A percentile compares a stretch with the other conserved stretches of the same genome.
Evolutionary conservation across 2,329 filamentous ascomycete species (phyloP).

Genomic region (Trichoderma cornu-damae): DNA sequence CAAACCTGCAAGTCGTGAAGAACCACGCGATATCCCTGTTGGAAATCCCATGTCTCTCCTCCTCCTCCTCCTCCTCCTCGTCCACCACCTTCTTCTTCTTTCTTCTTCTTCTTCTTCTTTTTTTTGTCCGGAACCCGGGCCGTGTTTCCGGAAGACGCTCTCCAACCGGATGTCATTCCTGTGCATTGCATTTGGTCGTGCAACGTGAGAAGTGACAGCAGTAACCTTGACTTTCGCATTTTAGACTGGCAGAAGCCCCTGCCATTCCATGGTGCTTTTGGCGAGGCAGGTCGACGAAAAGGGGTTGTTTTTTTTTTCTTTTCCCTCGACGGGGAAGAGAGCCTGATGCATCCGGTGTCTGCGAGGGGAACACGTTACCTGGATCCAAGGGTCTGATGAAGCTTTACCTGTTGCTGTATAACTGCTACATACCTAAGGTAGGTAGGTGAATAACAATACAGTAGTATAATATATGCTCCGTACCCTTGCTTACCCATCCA

Average conservation of each 20-base stretch:
- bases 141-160: slow-evolving; percentile 8
- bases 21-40: too few relatives aligned
- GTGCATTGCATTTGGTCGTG: slow-evolving; percentile 12
- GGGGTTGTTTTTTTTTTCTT: not conserved
- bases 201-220: not conserved
- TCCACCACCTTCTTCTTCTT: too few relatives aligned
- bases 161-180: slow-evolving; percentile 15
- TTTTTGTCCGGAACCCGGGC: slow-evolving; percentile 1
- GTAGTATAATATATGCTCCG: too few relatives aligned
- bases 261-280: not conserved
- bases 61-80: too few relatives aligned
- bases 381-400: not conserved
- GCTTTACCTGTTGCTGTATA: not conserved
- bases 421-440: too few relatives aligned
- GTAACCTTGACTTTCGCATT: not conserved
- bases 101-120: too few relatives aligned
- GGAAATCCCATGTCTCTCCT: too few relatives aligned
- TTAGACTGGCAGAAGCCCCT: slow-evolving; percentile 8
- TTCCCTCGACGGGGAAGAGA: slow-evolving; percentile 2
- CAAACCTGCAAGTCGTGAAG: too few relatives aligned
- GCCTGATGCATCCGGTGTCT: not conserved
- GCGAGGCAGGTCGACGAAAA: not conserved
- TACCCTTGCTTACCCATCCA: too few relatives aligned
- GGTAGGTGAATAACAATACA: too few relatives aligned
- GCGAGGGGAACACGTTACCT: not conserved